phyloP scores from a whole-genome alignment of 495 filamentous ascomycete genomes.

The Neurospora sublineolata region DNA sequence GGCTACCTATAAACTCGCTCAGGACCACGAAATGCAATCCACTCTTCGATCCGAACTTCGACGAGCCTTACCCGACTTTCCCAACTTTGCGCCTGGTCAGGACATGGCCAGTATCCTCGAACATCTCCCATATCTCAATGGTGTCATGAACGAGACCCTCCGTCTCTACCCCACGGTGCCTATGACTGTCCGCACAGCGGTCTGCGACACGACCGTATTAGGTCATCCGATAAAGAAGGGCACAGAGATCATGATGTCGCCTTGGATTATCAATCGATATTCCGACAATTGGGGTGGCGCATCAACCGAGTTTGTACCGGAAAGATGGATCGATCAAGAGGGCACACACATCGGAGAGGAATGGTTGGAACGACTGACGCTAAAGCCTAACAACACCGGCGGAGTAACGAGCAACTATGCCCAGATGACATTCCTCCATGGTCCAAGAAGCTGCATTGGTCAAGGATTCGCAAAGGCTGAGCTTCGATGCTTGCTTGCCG shows the following conservation, averaged over 20 bases:
- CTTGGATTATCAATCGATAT: slow-evolving; percentile 8
- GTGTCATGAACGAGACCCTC: slow-evolving; percentile 31
- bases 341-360: neutral
- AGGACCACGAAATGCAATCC: slow-evolving; percentile 29
- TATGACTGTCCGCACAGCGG: slow-evolving; percentile 49
- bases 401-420: slow-evolving; percentile 43
- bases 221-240: slow-evolving; percentile 9
- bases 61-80: slow-evolving; percentile 45
- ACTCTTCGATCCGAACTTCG: slow-evolving; percentile 40
- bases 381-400: slow-evolving; percentile 27
- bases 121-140: slow-evolving; percentile 38
- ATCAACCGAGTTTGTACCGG: slow-evolving; percentile 6
- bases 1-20: slow-evolving; percentile 36
- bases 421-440: slow-evolving; percentile 49
- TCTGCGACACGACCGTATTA: slow-evolving; percentile 15
- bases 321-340: slow-evolving; percentile 17
- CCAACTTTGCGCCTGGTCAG: slow-evolving; percentile 19
- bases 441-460: slow-evolving; percentile 49
- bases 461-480: slow-evolving; percentile 67
- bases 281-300: slow-evolving; percentile 8
- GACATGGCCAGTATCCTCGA: slow-evolving; percentile 39
- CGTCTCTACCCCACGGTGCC: slow-evolving; percentile 35
- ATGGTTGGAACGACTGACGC: neutral
- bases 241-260: slow-evolving; percentile 8
- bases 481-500: slow-evolving; percentile 67